A percentile compares a stretch with the other conserved stretches of the same genome.
Conservation (phyloP, 352 stramenopile species). For the Peronospora destructor region DNA sequence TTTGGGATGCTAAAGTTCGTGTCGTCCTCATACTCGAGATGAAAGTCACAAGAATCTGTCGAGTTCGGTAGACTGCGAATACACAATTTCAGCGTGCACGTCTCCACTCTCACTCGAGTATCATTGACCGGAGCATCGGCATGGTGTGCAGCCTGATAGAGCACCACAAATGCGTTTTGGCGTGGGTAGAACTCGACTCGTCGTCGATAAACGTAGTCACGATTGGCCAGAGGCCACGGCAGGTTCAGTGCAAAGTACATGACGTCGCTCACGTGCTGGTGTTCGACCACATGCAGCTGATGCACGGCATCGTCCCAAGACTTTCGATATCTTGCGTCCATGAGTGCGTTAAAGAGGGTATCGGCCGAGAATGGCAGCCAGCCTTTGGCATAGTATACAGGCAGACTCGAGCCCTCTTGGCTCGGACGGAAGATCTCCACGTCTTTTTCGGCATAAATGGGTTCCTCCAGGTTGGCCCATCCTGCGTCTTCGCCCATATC, state of each 20-base stretch:
- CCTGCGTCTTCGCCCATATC: conserved; percentile 59
- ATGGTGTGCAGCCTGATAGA: conserved; percentile 57
- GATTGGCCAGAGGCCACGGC: conserved; percentile 60
- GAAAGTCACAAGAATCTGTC: conserved; percentile 57
- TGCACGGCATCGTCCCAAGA: conserved; percentile 50
- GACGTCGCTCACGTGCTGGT: conserved; percentile 42
- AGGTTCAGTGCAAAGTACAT: conserved; percentile 54
- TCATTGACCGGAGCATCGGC: conserved; percentile 31
- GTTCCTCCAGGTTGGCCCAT: conserved; percentile 56
- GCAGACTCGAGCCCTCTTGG: conserved; percentile 44
- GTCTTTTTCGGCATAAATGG: conserved; percentile 67
- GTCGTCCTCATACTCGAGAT: conserved; percentile 74
- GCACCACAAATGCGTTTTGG: conserved; percentile 57
- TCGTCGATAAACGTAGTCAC: conserved; percentile 76
- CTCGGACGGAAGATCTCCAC: conserved; percentile 61
- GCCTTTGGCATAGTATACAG: conserved; percentile 64
- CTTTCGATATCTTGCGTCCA: conserved; percentile 52
- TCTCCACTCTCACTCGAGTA: conserved; percentile 55
- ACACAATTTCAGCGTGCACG: conserved; percentile 47
- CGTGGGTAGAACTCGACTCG: conserved; percentile 46
- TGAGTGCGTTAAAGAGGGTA: conserved; percentile 58
- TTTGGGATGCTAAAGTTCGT: conserved; percentile 74
- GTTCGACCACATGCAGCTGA: conserved; percentile 43
- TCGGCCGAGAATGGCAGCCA: conserved; percentile 65
- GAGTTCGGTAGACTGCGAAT: conserved; percentile 46